Evolutionary conservation across 352 stramenopile genomes (phyloP).

Genomic region (Globisporangium recalcitrans): DNA sequence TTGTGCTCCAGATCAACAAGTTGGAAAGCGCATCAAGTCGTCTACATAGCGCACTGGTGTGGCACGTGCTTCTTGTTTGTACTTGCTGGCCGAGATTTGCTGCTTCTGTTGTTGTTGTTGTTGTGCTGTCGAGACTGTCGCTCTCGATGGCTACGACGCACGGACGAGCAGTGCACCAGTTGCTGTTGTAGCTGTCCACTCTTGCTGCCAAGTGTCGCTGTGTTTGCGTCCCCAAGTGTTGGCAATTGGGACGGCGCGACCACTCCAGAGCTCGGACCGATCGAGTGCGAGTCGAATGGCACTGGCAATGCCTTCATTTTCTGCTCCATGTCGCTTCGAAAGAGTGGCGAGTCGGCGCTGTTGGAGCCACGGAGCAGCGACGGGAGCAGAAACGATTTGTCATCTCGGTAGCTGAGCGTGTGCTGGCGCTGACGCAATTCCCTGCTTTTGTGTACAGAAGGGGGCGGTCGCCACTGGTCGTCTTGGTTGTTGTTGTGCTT

Average conservation of each 20-base stretch:
- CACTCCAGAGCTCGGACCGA: not conserved
- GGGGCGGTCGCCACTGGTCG: not conserved
- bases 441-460: not conserved
- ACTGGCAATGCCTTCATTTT: not conserved
- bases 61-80: not conserved
- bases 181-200: not conserved
- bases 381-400: not conserved
- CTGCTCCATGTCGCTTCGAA: slow-evolving; percentile 2
- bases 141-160: not conserved
- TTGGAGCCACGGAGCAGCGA: not conserved
- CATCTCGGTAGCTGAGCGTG: no score
- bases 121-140: not conserved
- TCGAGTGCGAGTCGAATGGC: not conserved
- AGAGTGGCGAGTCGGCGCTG: slow-evolving; percentile 4
- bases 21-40: not conserved
- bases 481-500: not conserved
- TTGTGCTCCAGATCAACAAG: not conserved
- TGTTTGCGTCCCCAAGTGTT: not conserved
- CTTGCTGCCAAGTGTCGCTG: not conserved
- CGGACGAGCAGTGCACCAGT: not conserved
- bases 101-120: not conserved
- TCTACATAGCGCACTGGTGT: not conserved
- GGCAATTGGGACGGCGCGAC: not conserved
- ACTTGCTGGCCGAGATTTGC: not conserved
- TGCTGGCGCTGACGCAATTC: not conserved